Evolutionary conservation across 1,139 yeast genomes (phyloP), one percentile per base, ranked within the genome.

Genomic region (Suzukiozyma palmioleophila): DNA sequence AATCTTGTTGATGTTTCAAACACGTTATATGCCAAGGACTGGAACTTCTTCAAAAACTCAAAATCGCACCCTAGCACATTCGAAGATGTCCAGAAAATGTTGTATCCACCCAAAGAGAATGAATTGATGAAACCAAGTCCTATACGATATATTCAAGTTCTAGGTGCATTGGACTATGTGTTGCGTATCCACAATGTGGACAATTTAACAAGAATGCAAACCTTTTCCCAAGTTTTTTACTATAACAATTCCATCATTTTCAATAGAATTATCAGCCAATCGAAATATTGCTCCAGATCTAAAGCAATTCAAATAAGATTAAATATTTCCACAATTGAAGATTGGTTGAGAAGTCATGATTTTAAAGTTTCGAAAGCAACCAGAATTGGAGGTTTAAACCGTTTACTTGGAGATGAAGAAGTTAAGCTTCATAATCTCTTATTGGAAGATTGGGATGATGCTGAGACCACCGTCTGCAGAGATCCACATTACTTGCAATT

Each of bases 301-400:
- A 80, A 84, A 48, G 97, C 97, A 0, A 79, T 92, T 60, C 97
- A 92, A 57, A 82, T 92, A 36, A 71, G 97, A 39, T 73, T 92
- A 44, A 92, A 92, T 52, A 59, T 92, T 8, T 88, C 96, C 0
- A 77, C 86, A 2, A 65, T 92, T 37, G 97, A 92, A 59, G 97
- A 92, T 54, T 92, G 98, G 98, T 75, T 92, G 27, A 75, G 95
- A 44, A 73, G 84, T 3, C 92, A 87, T 54, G 84, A 87, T 59
- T 73, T 71, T 54, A 70, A 72, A 46, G 84, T 79, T 13, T 67
- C 62, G 56, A 73, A 64, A 32, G 73, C 73, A 1, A 74, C 66
- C 37, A 42, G 16, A 21, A 43, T 53, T 49, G 77, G 65, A 46
- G 50, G 57, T 40, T 28, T 60, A 21, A 39, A 41, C 8, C 38